These are phyloP conservation scores for Colletotrichum eremochloae DNA, from an alignment of 2,329 filamentous ascomycete species.

Conservation along the genomic window DNA sequence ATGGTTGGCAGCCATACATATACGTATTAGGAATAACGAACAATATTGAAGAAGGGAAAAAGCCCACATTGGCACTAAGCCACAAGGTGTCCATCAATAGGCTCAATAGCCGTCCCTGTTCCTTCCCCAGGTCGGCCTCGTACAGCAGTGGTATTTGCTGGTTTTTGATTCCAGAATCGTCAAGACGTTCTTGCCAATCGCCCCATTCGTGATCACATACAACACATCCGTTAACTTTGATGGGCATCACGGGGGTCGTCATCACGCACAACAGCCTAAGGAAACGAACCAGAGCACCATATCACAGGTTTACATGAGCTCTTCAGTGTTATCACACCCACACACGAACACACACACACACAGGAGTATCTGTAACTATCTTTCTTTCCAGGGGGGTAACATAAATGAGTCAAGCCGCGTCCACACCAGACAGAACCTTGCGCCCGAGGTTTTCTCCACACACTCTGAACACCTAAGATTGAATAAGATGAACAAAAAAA, in stretches of 20 bases:
- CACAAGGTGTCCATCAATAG: too few relatives aligned
- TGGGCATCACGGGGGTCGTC: too few relatives aligned
- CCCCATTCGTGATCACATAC: not conserved
- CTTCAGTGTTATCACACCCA: not conserved
- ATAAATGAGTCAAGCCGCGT: constrained; percentile 5
- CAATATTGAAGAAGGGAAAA: too few relatives aligned
- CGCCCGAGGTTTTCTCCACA: constrained; percentile 6
- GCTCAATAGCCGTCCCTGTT: too few relatives aligned
- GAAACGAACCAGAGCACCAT: not conserved
- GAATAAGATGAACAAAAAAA: not conserved
- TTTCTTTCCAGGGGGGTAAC: not conserved
- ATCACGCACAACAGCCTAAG: not conserved
- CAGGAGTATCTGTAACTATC: not conserved
- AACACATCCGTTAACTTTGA: not conserved
- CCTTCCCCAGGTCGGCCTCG: too few relatives aligned
- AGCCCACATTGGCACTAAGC: too few relatives aligned
- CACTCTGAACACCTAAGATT: constrained; percentile 32
- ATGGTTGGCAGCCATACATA: too few relatives aligned
- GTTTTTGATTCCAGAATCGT: too few relatives aligned
- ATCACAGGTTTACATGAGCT: not conserved
- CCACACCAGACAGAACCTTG: constrained; percentile 6
- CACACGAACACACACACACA: not conserved
- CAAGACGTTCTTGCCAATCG: too few relatives aligned
- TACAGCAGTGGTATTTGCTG: not conserved
- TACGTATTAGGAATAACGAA: too few relatives aligned